Conservation (phyloP, 2,329 filamentous ascomycete genomes). For the Malbranchea zuffiana region DNA sequence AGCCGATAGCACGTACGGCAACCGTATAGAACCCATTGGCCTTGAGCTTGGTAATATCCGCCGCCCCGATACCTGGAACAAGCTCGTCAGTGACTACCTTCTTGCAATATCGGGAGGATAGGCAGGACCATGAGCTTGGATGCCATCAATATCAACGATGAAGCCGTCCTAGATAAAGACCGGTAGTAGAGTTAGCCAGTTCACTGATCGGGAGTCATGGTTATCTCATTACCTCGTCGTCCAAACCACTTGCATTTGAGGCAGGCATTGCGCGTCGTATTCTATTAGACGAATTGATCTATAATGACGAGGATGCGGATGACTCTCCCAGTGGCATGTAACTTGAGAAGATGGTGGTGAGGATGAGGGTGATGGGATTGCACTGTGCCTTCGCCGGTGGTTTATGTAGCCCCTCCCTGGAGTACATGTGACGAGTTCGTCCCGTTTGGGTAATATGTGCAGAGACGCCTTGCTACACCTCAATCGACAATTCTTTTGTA, state of each 20-base stretch:
- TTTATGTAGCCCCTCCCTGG: too few relatives aligned
- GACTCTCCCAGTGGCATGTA: neutral
- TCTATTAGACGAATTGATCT: too few relatives aligned
- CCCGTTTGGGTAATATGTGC: too few relatives aligned
- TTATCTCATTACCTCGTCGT: slow-evolving; percentile 26
- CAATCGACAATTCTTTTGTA: too few relatives aligned
- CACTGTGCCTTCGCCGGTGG: too few relatives aligned
- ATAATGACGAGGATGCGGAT: too few relatives aligned
- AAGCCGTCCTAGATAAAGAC: slow-evolving; percentile 35
- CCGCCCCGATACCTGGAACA: slow-evolving; percentile 46
- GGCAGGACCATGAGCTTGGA: slow-evolving; percentile 50
- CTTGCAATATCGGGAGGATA: neutral
- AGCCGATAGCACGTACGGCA: slow-evolving; percentile 36
- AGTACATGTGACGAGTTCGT: too few relatives aligned
- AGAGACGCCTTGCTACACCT: too few relatives aligned
- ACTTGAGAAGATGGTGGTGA: neutral
- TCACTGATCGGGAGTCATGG: neutral
- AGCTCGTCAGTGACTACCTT: neutral
- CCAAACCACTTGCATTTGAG: slow-evolving; percentile 42
- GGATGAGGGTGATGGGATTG: too few relatives aligned
- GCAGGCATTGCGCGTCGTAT: slow-evolving; percentile 40
- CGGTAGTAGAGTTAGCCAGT: neutral
- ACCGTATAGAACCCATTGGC: slow-evolving; percentile 53
- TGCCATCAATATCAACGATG: slow-evolving; percentile 56
- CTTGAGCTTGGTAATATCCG: slow-evolving; percentile 57